Percentiles rank a stretch among this genome's conserved stretches.
These are phyloP conservation scores for Aethionema arabicum DNA, from an alignment of 345 rosid species.

Conservation along the genomic window DNA sequence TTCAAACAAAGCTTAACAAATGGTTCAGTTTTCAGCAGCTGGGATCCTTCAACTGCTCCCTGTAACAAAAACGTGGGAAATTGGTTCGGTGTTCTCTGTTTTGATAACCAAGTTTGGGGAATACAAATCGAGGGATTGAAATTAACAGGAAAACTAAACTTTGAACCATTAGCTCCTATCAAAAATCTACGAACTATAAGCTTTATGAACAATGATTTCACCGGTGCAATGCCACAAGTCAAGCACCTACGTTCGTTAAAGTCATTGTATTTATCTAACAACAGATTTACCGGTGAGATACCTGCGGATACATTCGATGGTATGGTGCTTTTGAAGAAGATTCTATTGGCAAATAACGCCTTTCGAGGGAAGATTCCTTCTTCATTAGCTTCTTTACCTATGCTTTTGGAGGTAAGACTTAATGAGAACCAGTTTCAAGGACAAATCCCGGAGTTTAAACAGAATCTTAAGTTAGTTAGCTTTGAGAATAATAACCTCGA, in stretches of 20 bases:
- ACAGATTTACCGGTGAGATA: conserved; percentile 54
- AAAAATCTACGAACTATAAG: conserved; percentile 53
- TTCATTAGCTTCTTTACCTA: conserved; percentile 54
- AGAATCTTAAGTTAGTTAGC: conserved; percentile 42
- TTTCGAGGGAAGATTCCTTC: conserved; percentile 56
- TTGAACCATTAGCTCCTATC: conserved; percentile 44
- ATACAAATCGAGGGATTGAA: conserved; percentile 61
- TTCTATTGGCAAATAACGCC: conserved; percentile 56
- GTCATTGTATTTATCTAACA: conserved; percentile 62
- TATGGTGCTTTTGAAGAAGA: conserved; percentile 57
- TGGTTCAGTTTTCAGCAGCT: conserved; percentile 33
- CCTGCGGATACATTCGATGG: conserved; percentile 54
- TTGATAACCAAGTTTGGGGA: conserved; percentile 49
- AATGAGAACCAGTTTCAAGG: conserved; percentile 66
- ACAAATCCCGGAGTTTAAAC: conserved; percentile 51
- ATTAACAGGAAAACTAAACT: conserved; percentile 46
- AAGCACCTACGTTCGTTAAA: conserved; percentile 48
- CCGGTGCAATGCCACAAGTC: conserved; percentile 53
- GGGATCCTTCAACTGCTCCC: conserved; percentile 45
- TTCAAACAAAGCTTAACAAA: conserved; percentile 40
- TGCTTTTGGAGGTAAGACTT: conserved; percentile 56
- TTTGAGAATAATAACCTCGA: conserved; percentile 63
- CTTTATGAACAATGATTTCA: conserved; percentile 65
- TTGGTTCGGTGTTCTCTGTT: conserved; percentile 69
- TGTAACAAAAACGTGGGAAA: conserved; percentile 41